Conservation (phyloP, 495 filamentous ascomycete species). For the Tuber brumale region DNA sequence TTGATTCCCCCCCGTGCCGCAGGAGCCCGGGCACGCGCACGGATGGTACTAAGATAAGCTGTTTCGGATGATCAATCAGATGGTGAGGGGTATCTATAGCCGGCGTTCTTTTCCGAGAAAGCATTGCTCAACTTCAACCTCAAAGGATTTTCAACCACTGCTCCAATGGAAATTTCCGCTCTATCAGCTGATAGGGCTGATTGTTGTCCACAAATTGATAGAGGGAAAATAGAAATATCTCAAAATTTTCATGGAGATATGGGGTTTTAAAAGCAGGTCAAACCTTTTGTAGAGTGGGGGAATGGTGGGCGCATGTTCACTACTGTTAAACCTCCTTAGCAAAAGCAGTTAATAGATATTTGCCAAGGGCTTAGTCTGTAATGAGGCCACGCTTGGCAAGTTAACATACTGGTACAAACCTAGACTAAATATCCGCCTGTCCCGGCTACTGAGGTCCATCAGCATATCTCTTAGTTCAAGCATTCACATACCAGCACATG, state of each 20-base stretch:
- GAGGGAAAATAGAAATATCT: neutral
- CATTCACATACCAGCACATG: neutral
- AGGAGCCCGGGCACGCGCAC: neutral
- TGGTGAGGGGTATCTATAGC: neutral
- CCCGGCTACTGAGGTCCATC: too few species aligned
- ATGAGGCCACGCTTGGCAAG: too few species aligned
- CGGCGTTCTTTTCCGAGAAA: neutral
- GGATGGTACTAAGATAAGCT: neutral
- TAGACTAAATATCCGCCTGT: too few species aligned
- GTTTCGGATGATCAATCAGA: neutral
- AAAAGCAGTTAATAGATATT: too few species aligned
- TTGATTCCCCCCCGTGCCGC: neutral
- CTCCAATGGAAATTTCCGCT: neutral
- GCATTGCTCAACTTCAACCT: neutral
- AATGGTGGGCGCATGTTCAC: too few species aligned
- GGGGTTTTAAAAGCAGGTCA: neutral
- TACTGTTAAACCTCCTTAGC: too few species aligned
- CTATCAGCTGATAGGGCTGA: neutral
- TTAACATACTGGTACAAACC: too few species aligned
- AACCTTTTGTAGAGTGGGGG: too few species aligned
- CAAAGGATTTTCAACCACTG: neutral
- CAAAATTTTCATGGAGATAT: neutral
- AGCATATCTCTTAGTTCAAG: neutral
- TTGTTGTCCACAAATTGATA: neutral
- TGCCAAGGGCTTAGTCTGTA: too few species aligned